Conservation (phyloP, 768 basidiomycete genomes). For the Leccinum pellstonianum region DNA sequence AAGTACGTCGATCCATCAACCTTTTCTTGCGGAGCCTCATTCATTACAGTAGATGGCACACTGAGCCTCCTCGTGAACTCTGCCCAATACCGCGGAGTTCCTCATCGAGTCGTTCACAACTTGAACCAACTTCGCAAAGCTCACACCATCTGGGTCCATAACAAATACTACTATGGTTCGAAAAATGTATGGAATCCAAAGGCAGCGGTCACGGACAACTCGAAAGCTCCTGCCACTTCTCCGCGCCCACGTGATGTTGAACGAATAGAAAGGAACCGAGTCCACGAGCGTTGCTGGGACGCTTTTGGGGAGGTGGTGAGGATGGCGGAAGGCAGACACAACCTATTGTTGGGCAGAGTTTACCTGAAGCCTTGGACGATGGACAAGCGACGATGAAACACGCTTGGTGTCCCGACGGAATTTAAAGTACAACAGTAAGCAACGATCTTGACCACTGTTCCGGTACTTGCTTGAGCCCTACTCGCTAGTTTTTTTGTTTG, state of each 20-base stretch:
- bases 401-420: neutral
- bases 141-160: constrained; percentile 26
- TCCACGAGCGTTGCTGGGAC: constrained; percentile 42
- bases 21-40: constrained; percentile 8
- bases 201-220: constrained; percentile 25
- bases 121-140: constrained; percentile 35
- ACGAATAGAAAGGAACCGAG: constrained; percentile 22
- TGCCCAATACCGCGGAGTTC: constrained; percentile 58
- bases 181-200: constrained; percentile 42
- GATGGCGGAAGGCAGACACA: constrained; percentile 58
- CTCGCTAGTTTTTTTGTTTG: constrained; percentile 1
- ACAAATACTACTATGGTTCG: constrained; percentile 19
- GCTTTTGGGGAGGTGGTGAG: constrained; percentile 52
- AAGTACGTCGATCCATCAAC: constrained; percentile 37
- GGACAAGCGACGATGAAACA: constrained; percentile 8
- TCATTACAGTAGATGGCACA: constrained; percentile 63
- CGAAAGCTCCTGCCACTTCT: constrained; percentile 12
- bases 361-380: constrained; percentile 26
- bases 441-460: neutral
- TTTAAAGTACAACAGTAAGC: constrained; percentile 6
- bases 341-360: constrained; percentile 51
- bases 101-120: constrained; percentile 60
- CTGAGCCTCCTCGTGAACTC: constrained; percentile 61
- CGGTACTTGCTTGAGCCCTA: neutral
- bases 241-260: constrained; percentile 17